A percentile compares a stretch with the other conserved stretches of the same genome.
Conservation (phyloP, 2,329 filamentous ascomycete genomes). For the Colletotrichum aenigma region DNA sequence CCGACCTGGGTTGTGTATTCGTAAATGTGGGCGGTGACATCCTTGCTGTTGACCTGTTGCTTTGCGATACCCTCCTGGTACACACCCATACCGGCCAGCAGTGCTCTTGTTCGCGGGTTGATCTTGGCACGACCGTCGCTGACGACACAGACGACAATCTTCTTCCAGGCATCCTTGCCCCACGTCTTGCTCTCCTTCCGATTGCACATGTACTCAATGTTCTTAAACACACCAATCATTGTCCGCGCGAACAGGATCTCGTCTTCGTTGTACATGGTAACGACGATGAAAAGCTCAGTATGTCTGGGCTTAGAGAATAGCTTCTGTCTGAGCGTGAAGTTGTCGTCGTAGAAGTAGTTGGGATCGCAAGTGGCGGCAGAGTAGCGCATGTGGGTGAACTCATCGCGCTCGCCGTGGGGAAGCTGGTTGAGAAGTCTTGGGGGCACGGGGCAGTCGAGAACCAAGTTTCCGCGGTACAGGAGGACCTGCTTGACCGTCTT, state of each 20-base stretch:
- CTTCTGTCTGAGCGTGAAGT: conserved; percentile 89
- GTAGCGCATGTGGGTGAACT: conserved; percentile 91
- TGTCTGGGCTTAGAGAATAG: conserved; percentile 92
- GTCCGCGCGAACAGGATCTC: conserved; percentile 94
- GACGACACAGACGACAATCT: conserved; percentile 97
- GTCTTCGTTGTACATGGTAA: conserved; percentile 99
- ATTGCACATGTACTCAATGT: conserved; percentile 97
- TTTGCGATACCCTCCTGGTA: conserved; percentile 99
- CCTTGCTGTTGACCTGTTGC: conserved; percentile 95
- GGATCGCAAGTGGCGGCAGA: conserved; percentile 95
- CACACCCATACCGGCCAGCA: conserved; percentile 91
- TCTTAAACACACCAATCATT: conserved; percentile 97
- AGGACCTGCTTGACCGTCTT: conserved; percentile 99
- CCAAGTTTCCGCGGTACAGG: conserved; percentile 93
- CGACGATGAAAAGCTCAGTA: conserved; percentile 93
- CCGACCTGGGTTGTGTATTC: conserved; percentile 91
- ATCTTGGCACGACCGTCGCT: conserved; percentile 98
- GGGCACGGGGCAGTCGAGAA: conserved; percentile 94
- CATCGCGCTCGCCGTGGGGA: conserved; percentile 89
- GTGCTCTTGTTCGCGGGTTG: conserved; percentile 86
- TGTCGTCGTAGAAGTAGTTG: conserved; percentile 82
- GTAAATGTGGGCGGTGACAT: conserved; percentile 97
- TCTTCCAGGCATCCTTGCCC: conserved; percentile 99
- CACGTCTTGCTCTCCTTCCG: conserved; percentile 94
- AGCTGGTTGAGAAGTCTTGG: conserved; percentile 87